phyloP scores from a whole-genome alignment of 1,284 basidiomycete species.

The Singerocomus inundabilis region DNA sequence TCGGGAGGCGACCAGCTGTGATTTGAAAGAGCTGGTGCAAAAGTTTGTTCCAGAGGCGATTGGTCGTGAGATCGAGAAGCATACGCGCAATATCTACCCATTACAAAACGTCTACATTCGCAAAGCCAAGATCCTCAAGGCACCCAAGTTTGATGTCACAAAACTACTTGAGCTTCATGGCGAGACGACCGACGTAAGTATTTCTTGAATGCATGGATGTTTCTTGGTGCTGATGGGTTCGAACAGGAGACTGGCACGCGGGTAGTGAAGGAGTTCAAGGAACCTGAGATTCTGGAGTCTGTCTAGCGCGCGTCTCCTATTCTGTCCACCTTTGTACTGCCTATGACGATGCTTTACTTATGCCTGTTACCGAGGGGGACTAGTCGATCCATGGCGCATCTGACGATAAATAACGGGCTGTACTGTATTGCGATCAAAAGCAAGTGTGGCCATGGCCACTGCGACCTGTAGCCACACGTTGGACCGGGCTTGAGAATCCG shows the following conservation, averaged over 20 bases:
- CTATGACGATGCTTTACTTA: conserved; percentile 38
- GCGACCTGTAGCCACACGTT: too few relatives aligned
- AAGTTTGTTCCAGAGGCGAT: conserved; percentile 99
- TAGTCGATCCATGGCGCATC: conserved; percentile 30
- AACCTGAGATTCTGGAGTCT: conserved; percentile 83
- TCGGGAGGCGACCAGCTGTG: conserved; percentile 92
- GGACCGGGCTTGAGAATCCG: too few relatives aligned
- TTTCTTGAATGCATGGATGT: background rate
- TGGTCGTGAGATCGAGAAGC: conserved; percentile 99
- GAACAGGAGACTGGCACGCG: conserved; percentile 84
- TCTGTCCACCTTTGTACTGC: conserved; percentile 42
- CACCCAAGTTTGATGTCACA: conserved; percentile 94
- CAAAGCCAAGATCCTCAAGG: conserved; percentile 97
- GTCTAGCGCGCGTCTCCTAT: conserved; percentile 54
- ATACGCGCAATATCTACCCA: conserved; percentile 94
- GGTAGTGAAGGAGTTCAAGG: conserved; percentile 90
- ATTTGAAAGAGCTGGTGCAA: conserved; percentile 96
- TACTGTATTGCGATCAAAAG: too few relatives aligned
- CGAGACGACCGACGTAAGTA: conserved; percentile 85
- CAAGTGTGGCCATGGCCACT: too few relatives aligned
- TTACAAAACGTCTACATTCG: conserved; percentile 98
- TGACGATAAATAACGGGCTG: background rate
- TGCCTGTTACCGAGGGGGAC: conserved; percentile 40
- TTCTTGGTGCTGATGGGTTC: conserved; percentile 12
- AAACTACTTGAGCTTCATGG: conserved; percentile 97